These are phyloP conservation scores for Polysphondylium violaceum DNA, from an alignment of 78 protist genomes.

Conservation along the genomic window DNA sequence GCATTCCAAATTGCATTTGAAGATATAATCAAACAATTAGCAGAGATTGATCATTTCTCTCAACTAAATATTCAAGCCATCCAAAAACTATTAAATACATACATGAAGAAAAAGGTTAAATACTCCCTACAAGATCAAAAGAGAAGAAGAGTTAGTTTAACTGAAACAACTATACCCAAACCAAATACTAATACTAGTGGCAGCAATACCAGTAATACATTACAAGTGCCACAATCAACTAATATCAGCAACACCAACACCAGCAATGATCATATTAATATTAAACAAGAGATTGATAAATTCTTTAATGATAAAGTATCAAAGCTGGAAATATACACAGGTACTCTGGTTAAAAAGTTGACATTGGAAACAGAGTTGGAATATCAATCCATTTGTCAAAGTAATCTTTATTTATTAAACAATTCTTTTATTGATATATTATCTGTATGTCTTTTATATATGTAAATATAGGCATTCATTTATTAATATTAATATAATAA, in stretches of 20 bases:
- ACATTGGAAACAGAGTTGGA: conserved; percentile 57
- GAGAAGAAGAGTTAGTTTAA: conserved; percentile 24
- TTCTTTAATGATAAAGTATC: conserved; percentile 22
- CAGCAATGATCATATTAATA: background rate
- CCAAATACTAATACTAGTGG: background rate
- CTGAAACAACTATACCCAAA: conserved; percentile 19
- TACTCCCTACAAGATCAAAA: background rate
- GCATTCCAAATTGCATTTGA: conserved; percentile 69
- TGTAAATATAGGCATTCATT: background rate
- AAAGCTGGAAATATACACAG: conserved; percentile 7
- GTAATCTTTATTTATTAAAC: conserved; percentile 40
- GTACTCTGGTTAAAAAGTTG: conserved; percentile 25
- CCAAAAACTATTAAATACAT: conserved; percentile 45
- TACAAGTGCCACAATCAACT: background rate
- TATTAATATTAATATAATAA: background rate
- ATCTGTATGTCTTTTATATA: conserved; percentile 1
- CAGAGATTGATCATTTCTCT: conserved; percentile 56
- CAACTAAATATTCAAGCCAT: conserved; percentile 60
- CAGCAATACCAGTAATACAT: background rate
- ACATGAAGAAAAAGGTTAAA: conserved; percentile 35
- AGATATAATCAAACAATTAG: conserved; percentile 62
- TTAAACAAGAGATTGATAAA: conserved; percentile 13
- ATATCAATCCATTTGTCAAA: conserved; percentile 54
- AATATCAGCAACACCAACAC: background rate
- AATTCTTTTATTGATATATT: conserved; percentile 39